Conservation (phyloP, 768 basidiomycete genomes). For the Termitomyces sp. region DNA sequence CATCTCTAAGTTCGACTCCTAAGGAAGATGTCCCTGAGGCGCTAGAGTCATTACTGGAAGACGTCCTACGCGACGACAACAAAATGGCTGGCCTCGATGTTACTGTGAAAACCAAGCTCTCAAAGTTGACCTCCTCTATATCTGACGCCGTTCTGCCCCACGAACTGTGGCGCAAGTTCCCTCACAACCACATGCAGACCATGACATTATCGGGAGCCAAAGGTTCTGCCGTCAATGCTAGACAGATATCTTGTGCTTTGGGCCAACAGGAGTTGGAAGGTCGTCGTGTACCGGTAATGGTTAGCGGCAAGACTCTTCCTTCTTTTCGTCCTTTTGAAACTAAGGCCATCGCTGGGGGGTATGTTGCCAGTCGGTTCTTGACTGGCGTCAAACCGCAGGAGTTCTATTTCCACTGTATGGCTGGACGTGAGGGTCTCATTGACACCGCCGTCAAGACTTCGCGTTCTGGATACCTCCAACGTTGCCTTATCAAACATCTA, state of each 20-base stretch:
- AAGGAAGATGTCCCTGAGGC: conserved; percentile 49
- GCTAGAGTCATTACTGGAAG: conserved; percentile 71
- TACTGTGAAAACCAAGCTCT: conserved; percentile 81
- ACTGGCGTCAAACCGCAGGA: conserved; percentile 98
- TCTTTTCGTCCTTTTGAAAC: conserved; percentile 98
- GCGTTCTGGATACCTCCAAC: conserved; percentile 95
- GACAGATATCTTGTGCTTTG: conserved; percentile 95
- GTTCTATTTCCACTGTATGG: conserved; percentile 99
- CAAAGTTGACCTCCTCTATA: conserved; percentile 85
- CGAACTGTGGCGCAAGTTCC: conserved; percentile 88
- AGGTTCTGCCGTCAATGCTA: conserved; percentile 94
- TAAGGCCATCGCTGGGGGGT: conserved; percentile 96
- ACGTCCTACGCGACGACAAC: conserved; percentile 89
- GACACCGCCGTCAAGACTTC: conserved; percentile 99
- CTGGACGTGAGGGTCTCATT: conserved; percentile 96
- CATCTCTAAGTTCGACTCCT: conserved; percentile 52
- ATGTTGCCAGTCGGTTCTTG: conserved; percentile 96
- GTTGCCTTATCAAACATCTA: conserved; percentile 97
- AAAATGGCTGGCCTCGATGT: conserved; percentile 98
- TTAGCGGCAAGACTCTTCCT: conserved; percentile 96
- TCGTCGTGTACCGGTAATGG: conserved; percentile 98
- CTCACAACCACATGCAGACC: conserved; percentile 97
- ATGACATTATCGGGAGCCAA: conserved; percentile 99
- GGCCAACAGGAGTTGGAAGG: conserved; percentile 99
- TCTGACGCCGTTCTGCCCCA: conserved; percentile 83